These are phyloP conservation scores for Volvox reticuliferus DNA, from an alignment of 139 green algal genomes.

Conservation along the genomic window DNA sequence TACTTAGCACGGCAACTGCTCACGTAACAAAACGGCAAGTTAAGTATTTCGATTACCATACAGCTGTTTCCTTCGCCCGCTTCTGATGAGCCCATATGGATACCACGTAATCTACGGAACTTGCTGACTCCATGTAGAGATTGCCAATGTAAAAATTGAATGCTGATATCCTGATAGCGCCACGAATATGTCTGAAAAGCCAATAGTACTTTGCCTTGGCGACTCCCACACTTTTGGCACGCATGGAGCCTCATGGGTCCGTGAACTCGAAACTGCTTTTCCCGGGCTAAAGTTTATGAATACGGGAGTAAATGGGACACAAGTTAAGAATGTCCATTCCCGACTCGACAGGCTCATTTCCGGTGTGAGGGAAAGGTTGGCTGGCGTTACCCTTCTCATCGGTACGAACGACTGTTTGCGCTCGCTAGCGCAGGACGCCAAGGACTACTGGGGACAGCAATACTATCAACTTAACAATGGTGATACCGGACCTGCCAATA, in stretches of 20 bases:
- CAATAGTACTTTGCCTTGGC: neutral
- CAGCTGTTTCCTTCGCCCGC: too few species aligned
- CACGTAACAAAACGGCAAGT: too few species aligned
- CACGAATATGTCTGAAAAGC: neutral
- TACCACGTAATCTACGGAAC: too few species aligned
- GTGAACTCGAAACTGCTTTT: neutral
- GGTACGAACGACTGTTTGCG: slow-evolving; percentile 25
- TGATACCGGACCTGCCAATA: neutral
- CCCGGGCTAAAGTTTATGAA: neutral
- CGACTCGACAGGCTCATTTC: neutral
- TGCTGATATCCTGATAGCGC: too few species aligned
- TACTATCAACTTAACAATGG: slow-evolving; percentile 10
- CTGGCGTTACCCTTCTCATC: neutral
- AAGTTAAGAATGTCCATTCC: neutral
- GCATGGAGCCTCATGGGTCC: neutral
- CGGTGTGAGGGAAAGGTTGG: neutral
- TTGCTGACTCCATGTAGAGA: too few species aligned
- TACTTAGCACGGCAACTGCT: too few species aligned
- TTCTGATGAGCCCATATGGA: too few species aligned
- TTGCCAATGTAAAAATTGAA: neutral
- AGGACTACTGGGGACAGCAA: neutral
- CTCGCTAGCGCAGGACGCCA: neutral
- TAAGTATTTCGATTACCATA: too few species aligned
- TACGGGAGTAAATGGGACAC: neutral
- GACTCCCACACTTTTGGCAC: neutral